phyloP scores from a whole-genome alignment of 306 rosid species.

The Quercus aquifolioides region DNA sequence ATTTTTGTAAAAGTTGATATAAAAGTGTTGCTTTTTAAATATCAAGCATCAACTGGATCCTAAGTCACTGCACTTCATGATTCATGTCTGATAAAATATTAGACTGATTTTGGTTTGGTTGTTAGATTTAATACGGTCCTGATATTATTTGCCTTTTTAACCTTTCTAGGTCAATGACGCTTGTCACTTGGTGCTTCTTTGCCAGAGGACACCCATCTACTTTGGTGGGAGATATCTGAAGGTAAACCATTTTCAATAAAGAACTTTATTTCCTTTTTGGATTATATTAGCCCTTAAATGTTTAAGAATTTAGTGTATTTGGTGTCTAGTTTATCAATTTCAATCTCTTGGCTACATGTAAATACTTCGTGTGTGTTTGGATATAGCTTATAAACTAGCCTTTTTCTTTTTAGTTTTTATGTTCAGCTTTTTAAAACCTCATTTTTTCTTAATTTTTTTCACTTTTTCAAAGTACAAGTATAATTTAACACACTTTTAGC shows the following conservation, averaged over 20 bases:
- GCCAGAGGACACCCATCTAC: constrained; percentile 54
- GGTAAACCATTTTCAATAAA: constrained; percentile 30
- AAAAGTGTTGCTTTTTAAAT: neutral
- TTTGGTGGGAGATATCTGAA: constrained; percentile 88
- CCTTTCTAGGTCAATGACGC: constrained; percentile 54
- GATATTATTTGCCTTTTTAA: constrained; percentile 9
- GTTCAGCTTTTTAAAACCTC: too few relatives aligned
- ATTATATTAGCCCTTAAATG: neutral
- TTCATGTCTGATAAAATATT: neutral
- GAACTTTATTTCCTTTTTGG: neutral
- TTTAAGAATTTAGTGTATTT: neutral
- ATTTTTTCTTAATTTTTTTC: too few relatives aligned
- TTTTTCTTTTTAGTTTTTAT: too few relatives aligned
- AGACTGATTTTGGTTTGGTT: neutral
- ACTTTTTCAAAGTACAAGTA: too few relatives aligned
- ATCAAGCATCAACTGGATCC: neutral
- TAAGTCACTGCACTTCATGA: neutral
- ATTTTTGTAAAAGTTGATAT: neutral
- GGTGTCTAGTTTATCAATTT: neutral
- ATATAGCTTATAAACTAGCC: too few relatives aligned
- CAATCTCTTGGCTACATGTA: neutral
- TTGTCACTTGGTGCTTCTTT: constrained; percentile 48
- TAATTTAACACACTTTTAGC: too few relatives aligned
- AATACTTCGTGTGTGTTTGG: neutral
- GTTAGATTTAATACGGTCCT: constrained; percentile 17